Percentiles rank a stretch among this genome's conserved stretches.
These are phyloP conservation scores for Sutorius australiensis DNA, from an alignment of 768 basidiomycete genomes.

Conservation along the genomic window DNA sequence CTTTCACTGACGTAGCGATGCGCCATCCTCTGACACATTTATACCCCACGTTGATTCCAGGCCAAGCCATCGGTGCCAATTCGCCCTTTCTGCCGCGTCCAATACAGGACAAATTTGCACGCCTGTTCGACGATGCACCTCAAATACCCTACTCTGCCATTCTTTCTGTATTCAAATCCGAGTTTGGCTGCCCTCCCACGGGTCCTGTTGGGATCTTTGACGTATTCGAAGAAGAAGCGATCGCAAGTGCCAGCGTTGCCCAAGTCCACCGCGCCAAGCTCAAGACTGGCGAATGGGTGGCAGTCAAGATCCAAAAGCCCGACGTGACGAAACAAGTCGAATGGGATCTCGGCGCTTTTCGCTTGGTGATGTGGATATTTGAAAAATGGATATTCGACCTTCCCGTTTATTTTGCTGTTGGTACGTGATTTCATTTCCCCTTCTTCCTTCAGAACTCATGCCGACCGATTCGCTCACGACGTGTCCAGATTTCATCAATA, in stretches of 20 bases:
- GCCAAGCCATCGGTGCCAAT: slow-evolving; percentile 82
- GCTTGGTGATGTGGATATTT: slow-evolving; percentile 75
- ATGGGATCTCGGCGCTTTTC: slow-evolving; percentile 72
- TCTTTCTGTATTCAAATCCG: slow-evolving; percentile 58
- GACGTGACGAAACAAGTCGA: slow-evolving; percentile 83
- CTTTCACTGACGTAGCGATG: background rate
- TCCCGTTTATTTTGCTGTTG: slow-evolving; percentile 77
- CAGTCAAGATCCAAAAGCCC: slow-evolving; percentile 92
- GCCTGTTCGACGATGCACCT: slow-evolving; percentile 86
- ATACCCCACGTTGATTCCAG: slow-evolving; percentile 24
- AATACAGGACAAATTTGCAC: slow-evolving; percentile 77
- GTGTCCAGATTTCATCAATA: slow-evolving; percentile 65
- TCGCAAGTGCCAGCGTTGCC: slow-evolving; percentile 88
- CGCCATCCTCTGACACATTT: background rate
- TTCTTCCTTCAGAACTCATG: background rate
- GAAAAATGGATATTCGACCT: slow-evolving; percentile 81
- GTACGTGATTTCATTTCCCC: slow-evolving; percentile 35
- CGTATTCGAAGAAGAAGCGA: slow-evolving; percentile 68
- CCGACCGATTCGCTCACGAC: background rate
- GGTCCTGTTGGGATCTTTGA: slow-evolving; percentile 75
- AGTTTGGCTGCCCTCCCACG: slow-evolving; percentile 63
- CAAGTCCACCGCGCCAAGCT: slow-evolving; percentile 85
- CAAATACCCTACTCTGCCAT: slow-evolving; percentile 74
- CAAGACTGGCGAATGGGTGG: slow-evolving; percentile 62
- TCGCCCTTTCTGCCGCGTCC: slow-evolving; percentile 80